Evolutionary conservation across 2,329 filamentous ascomycete species (phyloP), one percentile per base, ranked within the genome.

Genomic region (Trichoderma koningii): DNA sequence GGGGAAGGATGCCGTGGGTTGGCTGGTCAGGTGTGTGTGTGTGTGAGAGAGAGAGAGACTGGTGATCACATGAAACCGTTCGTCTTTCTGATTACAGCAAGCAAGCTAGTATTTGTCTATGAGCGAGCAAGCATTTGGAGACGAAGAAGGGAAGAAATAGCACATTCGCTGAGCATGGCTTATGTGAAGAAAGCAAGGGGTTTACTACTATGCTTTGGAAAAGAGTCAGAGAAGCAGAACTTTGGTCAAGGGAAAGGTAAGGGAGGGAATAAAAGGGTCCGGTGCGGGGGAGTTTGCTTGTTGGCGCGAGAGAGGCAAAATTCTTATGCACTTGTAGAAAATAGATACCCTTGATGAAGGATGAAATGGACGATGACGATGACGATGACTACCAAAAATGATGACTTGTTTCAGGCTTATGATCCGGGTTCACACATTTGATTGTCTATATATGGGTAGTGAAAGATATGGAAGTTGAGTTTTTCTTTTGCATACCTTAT

Each of bases 331-430:
- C 53, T 63, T 76, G 75, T 76, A 77, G 72, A 79, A 79, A 70
- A 38, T 78, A 79, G 77, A 79, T 79, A 79, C 78, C 77, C 77
- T 72, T 72, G 73, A 64, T 67, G 68, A 68, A 14, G 9, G 30
- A 34, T 10, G 30, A 10, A 28, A 28, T 10, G 9, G 3, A 34
- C 9, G 61, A 66, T 30, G 56, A 44, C 70, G 68, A 55, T 47
- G n/a, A 53, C 34, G 23, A 53, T 19, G 51, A 53, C 26, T 9
- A 10, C 30, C 30, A 7, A 9, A 9, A 30, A 9, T 30, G 30
- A 30, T 7, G 30, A 30, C 30, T 30, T 30, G 30, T 9, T 7
- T 30, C 30, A 30, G 5, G 5, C 30, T 30, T 30, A 30, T 30
- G n/a, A n/a, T n/a, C n/a, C n/a, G n/a, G n/a, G n/a, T n/a, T n/a